These are phyloP conservation scores for Pistacia atlantica DNA, from an alignment of 345 rosid species.

Conservation along the genomic window DNA sequence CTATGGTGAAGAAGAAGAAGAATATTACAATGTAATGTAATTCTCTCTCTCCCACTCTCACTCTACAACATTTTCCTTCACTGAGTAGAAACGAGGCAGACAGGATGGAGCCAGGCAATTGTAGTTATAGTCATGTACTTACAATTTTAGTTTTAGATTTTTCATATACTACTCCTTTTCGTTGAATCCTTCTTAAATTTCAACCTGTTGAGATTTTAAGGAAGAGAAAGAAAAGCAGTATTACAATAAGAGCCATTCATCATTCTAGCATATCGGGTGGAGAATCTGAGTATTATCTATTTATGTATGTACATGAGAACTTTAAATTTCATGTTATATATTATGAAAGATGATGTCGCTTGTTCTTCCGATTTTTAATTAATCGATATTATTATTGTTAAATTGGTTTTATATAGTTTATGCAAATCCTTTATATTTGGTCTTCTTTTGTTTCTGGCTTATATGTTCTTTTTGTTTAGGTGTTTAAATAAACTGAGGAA, in stretches of 20 bases:
- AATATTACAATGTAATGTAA: background rate
- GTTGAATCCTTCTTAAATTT: background rate
- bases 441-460: background rate
- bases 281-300: slow-evolving; percentile 19
- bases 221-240: slow-evolving; percentile 10
- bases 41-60: slow-evolving; percentile 14
- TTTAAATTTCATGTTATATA: slow-evolving; percentile 12
- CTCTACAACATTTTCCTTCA: slow-evolving; percentile 21
- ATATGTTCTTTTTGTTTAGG: background rate
- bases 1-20: slow-evolving; percentile 6
- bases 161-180: slow-evolving; percentile 13
- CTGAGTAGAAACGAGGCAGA: slow-evolving; percentile 48
- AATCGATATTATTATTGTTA: background rate
- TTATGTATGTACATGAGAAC: slow-evolving; percentile 15
- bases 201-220: background rate
- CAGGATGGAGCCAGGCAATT: slow-evolving; percentile 78
- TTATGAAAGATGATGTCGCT: slow-evolving; percentile 15
- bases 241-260: slow-evolving; percentile 1
- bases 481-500: background rate
- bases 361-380: slow-evolving; percentile 15
- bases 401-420: background rate
- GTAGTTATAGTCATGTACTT: slow-evolving; percentile 19
- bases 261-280: background rate
- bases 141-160: slow-evolving; percentile 17
- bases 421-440: background rate